phyloP scores from a whole-genome alignment of 1,284 basidiomycete species.

The Farysia itapuensis region DNA sequence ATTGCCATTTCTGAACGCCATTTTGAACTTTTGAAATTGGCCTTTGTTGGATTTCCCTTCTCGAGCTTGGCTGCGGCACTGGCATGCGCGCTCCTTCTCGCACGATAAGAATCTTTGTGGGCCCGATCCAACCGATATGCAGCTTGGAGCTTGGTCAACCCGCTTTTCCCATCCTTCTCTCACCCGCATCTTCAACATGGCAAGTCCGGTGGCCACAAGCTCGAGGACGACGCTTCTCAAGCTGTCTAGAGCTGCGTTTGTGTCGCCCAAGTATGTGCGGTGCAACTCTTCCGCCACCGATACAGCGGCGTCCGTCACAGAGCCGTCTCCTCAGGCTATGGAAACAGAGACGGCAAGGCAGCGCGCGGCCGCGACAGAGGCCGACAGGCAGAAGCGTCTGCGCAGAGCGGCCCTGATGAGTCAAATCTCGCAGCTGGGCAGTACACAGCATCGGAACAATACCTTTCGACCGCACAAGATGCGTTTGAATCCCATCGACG shows the following conservation, averaged over 20 bases:
- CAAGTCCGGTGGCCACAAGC: constrained; percentile 36
- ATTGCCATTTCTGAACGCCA: no score
- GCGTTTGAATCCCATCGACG: constrained; percentile 69
- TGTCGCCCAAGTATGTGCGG: not conserved
- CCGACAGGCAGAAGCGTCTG: constrained; percentile 28
- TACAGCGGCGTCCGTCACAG: constrained; percentile 1
- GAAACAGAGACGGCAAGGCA: not conserved
- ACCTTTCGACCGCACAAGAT: constrained; percentile 75
- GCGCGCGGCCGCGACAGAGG: not conserved
- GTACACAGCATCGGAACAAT: constrained; percentile 72
- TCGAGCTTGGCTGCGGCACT: constrained; percentile 37
- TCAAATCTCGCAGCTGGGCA: constrained; percentile 72
- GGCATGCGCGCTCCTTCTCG: constrained; percentile 3
- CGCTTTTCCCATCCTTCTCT: not conserved
- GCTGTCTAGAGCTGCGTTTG: constrained; percentile 5
- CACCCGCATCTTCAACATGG: constrained; percentile 10
- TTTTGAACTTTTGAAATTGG: no score
- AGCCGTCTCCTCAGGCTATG: not conserved
- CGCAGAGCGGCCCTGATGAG: constrained; percentile 64
- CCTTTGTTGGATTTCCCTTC: no score
- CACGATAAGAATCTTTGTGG: not conserved
- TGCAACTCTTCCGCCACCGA: constrained; percentile 1
- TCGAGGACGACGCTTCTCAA: constrained; percentile 34
- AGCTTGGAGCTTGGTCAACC: no score
- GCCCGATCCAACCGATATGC: no score